Evolutionary conservation across 179 eudicot genomes (phyloP).

Genomic region (Monotropa hypopitys): DNA sequence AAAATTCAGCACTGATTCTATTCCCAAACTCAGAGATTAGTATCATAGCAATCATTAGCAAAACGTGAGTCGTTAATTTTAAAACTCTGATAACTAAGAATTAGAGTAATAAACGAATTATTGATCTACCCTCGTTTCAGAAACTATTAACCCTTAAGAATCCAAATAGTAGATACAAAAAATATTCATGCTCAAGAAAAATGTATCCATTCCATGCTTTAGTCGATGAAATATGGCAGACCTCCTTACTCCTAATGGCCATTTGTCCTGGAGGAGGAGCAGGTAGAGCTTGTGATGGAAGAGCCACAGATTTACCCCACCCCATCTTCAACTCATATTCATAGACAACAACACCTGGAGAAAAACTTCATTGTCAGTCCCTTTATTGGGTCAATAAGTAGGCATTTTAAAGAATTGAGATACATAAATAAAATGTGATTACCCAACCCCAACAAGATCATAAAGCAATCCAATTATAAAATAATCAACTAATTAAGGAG

Average conservation of each 20-base stretch:
- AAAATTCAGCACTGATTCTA: background rate
- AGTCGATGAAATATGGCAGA: conserved; percentile 11
- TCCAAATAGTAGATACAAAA: background rate
- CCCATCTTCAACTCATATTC: conserved; percentile 97
- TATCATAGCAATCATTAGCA: background rate
- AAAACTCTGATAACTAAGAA: background rate
- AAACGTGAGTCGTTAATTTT: background rate
- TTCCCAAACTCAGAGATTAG: background rate
- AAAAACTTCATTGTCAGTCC: conserved; percentile 9
- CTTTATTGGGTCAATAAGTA: background rate
- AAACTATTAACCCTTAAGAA: background rate
- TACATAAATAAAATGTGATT: background rate
- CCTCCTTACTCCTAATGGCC: conserved; percentile 99
- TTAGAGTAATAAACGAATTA: background rate
- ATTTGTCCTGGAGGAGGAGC: conserved; percentile 99
- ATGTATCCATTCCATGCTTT: background rate
- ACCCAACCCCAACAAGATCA: background rate
- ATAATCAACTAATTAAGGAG: background rate
- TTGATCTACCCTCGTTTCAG: background rate
- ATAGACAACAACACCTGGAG: conserved; percentile 78
- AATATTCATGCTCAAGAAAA: background rate
- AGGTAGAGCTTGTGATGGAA: conserved; percentile 94
- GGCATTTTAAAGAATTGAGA: background rate
- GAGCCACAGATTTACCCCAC: conserved; percentile 98
- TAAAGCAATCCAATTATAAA: background rate